Conservation (phyloP, 2,329 filamentous ascomycete species). For the Pseudopyricularia javanii region DNA sequence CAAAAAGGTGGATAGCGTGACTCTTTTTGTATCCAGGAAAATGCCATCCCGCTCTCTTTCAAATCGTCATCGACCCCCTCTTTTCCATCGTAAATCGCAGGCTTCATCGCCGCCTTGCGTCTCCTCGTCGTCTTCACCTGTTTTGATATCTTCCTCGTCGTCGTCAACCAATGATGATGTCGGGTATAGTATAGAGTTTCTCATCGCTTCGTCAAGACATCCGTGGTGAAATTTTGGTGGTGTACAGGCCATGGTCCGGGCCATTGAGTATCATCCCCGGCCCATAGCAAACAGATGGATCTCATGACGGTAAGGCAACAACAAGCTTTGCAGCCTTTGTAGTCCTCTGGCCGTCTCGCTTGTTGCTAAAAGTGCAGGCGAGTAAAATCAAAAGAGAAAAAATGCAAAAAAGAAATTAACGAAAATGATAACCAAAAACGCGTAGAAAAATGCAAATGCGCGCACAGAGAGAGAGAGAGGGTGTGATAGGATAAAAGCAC, state of each 20-base stretch:
- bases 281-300: background rate
- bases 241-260: conserved; percentile 2
- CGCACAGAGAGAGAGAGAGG: background rate
- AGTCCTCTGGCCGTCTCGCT: background rate
- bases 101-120: no score
- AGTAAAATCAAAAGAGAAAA: background rate
- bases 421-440: background rate
- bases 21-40: background rate
- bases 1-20: conserved; percentile 1
- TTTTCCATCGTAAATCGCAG: no score
- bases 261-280: background rate
- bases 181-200: conserved; percentile 3
- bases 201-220: conserved; percentile 3
- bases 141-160: background rate
- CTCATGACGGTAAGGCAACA: background rate
- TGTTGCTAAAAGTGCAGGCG: background rate
- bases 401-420: background rate
- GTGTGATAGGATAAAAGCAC: background rate
- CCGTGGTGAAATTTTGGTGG: conserved; percentile 1
- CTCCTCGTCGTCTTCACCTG: background rate
- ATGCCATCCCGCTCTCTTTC: background rate
- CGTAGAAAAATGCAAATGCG: background rate
- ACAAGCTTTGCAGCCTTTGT: background rate
- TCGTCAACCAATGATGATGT: conserved; percentile 3
- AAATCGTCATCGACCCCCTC: background rate